Conservation (phyloP, 139 green algal species). For the Deuterostichococcus epilithicus region DNA sequence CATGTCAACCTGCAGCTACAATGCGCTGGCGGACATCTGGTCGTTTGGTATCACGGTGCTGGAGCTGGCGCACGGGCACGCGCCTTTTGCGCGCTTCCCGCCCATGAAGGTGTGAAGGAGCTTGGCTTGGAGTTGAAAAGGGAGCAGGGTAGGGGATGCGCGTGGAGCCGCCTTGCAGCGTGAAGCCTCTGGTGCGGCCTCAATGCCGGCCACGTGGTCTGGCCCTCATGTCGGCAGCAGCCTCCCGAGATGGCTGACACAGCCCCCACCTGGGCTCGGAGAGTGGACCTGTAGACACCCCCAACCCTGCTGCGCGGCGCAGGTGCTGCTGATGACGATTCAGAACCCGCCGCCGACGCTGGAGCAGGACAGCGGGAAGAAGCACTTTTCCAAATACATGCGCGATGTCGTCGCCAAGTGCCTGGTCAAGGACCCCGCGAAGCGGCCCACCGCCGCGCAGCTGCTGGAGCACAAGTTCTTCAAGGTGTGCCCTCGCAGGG, state of each 20-base stretch:
- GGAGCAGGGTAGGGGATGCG: conserved; percentile 38
- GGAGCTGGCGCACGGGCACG: conserved; percentile 97
- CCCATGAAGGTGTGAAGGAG: conserved; percentile 90
- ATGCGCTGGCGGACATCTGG: conserved; percentile 94
- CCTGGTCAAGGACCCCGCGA: conserved; percentile 91
- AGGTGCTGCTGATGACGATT: conserved; percentile 87
- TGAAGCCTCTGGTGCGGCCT: background rate
- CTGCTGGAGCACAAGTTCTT: conserved; percentile 99
- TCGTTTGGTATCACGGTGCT: conserved; percentile 98
- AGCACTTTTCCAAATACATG: conserved; percentile 77
- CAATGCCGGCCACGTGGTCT: too few species aligned
- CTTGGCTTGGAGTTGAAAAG: conserved; percentile 45
- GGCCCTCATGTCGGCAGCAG: too few species aligned
- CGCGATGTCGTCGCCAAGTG: conserved; percentile 91
- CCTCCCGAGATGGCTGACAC: too few species aligned
- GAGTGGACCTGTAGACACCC: background rate
- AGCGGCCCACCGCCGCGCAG: conserved; percentile 84
- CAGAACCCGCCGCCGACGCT: conserved; percentile 94
- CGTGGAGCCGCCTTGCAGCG: background rate
- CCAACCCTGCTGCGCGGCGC: background rate
- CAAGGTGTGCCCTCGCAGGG: conserved; percentile 56
- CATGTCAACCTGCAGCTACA: conserved; percentile 58
- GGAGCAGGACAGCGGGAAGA: conserved; percentile 66
- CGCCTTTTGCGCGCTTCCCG: conserved; percentile 97
- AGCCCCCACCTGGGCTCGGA: background rate